Evolutionary conservation across 1,284 basidiomycete genomes (phyloP).

Genomic region (Boletus smithii): DNA sequence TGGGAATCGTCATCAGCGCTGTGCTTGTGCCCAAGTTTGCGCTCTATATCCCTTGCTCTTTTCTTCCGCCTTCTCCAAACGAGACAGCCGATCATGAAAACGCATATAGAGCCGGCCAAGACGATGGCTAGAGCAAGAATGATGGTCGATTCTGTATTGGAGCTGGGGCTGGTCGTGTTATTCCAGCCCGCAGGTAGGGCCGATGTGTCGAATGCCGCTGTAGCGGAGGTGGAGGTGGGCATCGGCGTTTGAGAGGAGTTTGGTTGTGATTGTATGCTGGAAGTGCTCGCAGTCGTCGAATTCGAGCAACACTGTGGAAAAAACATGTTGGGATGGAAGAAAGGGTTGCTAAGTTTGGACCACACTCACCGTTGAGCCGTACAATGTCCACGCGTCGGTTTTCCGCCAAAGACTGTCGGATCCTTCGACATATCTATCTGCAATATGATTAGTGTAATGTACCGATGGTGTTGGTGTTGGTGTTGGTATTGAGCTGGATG

Average conservation of each 20-base stretch:
- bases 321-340: slow-evolving; percentile 8
- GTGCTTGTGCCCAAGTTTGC: slow-evolving; percentile 19
- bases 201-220: slow-evolving; percentile 32
- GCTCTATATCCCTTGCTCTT: slow-evolving; percentile 30
- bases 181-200: slow-evolving; percentile 59
- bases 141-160: slow-evolving; percentile 40
- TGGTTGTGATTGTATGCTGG: slow-evolving; percentile 22
- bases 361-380: slow-evolving; percentile 56
- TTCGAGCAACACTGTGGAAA: slow-evolving; percentile 25
- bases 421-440: slow-evolving; percentile 54
- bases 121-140: slow-evolving; percentile 60
- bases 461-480: neutral
- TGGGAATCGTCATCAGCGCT: slow-evolving; percentile 26
- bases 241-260: slow-evolving; percentile 22
- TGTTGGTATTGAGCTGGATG: slow-evolving; percentile 1
- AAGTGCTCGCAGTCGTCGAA: slow-evolving; percentile 27
- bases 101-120: slow-evolving; percentile 53
- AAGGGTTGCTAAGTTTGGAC: slow-evolving; percentile 3
- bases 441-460: slow-evolving; percentile 30
- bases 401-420: slow-evolving; percentile 62
- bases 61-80: slow-evolving; percentile 53
- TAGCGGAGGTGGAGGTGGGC: slow-evolving; percentile 14
- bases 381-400: slow-evolving; percentile 54
- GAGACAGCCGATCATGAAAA: slow-evolving; percentile 53
- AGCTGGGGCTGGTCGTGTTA: slow-evolving; percentile 7